These are phyloP conservation scores for Didymellaceae sp. DNA, from an alignment of 2,329 filamentous ascomycete species.

Conservation along the genomic window DNA sequence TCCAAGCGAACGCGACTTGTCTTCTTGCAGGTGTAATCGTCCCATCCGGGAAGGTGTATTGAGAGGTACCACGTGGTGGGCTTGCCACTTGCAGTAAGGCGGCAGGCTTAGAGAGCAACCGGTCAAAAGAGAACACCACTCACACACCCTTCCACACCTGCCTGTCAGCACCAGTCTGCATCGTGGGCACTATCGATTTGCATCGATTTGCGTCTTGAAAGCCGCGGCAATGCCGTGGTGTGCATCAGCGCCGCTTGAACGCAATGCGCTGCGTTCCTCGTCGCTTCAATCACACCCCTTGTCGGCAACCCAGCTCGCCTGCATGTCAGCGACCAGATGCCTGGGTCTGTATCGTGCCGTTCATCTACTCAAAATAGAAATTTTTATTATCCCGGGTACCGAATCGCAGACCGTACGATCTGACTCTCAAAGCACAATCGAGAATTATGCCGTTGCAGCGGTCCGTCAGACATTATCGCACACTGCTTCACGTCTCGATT, in stretches of 20 bases:
- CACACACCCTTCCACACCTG: neutral
- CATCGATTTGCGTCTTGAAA: conserved; percentile 3
- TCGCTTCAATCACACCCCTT: too few relatives aligned
- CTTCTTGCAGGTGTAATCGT: conserved; percentile 1
- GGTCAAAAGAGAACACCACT: conserved; percentile 13
- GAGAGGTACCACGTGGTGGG: conserved; percentile 7
- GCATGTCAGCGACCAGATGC: neutral
- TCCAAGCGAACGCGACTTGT: conserved; percentile 9
- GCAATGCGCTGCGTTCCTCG: neutral
- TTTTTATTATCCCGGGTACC: conserved; percentile 1
- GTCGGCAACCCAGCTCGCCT: conserved; percentile 1
- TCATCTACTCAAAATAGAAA: conserved; percentile 2
- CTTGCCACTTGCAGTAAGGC: conserved; percentile 7
- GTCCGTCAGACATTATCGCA: neutral
- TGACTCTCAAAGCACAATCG: neutral
- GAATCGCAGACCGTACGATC: neutral
- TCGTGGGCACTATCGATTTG: conserved; percentile 11
- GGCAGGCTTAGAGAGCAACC: neutral
- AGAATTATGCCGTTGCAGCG: neutral
- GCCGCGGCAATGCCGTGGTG: conserved; percentile 1
- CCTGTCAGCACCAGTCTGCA: conserved; percentile 14
- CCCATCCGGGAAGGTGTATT: conserved; percentile 7
- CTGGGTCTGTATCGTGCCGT: neutral
- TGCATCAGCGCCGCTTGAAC: neutral
- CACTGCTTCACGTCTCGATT: neutral